Percentiles rank a stretch among this genome's conserved stretches.
Conservation (phyloP, 345 rosid species). For the Trapa bicornis region DNA sequence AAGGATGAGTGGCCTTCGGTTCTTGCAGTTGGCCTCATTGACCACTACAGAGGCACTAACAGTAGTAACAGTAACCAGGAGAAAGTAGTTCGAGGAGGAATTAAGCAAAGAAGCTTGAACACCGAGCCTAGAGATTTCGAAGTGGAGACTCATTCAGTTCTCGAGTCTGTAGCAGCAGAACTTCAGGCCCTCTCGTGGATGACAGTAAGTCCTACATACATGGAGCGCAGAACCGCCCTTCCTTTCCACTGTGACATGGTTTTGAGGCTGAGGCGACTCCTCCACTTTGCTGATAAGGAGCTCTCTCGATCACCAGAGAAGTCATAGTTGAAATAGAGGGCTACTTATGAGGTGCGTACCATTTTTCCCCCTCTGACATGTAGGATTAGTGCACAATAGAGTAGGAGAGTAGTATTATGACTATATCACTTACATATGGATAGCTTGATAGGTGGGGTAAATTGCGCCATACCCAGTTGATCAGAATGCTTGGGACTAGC, state of each 20-base stretch:
- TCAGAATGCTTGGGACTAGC: neutral
- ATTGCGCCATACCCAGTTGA: neutral
- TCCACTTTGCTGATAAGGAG: conserved; percentile 93
- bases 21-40: conserved; percentile 76
- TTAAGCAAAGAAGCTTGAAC: conserved; percentile 40
- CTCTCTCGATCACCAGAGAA: conserved; percentile 41
- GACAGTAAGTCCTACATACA: conserved; percentile 85
- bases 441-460: neutral
- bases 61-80: conserved; percentile 20
- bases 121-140: conserved; percentile 67
- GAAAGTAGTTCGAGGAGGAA: conserved; percentile 32
- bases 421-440: neutral
- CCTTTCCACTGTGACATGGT: conserved; percentile 98
- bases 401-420: neutral
- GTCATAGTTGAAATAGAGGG: neutral
- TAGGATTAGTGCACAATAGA: neutral
- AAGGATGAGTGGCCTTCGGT: conserved; percentile 95
- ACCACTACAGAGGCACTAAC: conserved; percentile 66
- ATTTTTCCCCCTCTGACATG: neutral
- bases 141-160: conserved; percentile 64
- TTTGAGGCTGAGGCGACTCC: conserved; percentile 81
- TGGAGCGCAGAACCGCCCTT: conserved; percentile 73
- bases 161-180: conserved; percentile 75
- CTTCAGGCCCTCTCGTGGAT: conserved; percentile 98
- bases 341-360: neutral